A percentile compares a stretch with the other conserved stretches of the same genome.
Conservation (phyloP, 2,329 filamentous ascomycete species). For the Penicillium sp. region DNA sequence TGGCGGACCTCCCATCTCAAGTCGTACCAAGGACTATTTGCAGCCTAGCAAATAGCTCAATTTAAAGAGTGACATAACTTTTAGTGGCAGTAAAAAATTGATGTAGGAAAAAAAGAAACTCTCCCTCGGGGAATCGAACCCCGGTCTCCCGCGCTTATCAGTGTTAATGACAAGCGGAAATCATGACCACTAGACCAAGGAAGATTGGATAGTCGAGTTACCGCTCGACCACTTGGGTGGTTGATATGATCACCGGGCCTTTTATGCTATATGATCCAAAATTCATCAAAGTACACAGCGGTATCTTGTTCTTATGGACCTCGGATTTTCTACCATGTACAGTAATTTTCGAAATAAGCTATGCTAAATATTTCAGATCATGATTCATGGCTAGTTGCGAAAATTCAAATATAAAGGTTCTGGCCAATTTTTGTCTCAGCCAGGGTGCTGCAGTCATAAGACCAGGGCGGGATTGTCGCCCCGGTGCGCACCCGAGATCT, state of each 20-base stretch:
- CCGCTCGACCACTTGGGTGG: constrained; percentile 27
- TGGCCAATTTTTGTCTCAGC: not conserved
- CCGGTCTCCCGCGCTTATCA: constrained; percentile 38
- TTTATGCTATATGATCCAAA: not conserved
- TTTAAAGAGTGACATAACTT: not conserved
- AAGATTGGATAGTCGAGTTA: constrained; percentile 25
- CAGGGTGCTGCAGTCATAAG: not conserved
- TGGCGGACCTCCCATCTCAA: not conserved
- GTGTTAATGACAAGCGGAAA: constrained; percentile 39
- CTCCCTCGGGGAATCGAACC: constrained; percentile 40
- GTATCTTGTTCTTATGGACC: too few relatives aligned
- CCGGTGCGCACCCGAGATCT: not conserved
- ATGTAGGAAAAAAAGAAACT: constrained; percentile 33
- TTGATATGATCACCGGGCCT: constrained; percentile 3
- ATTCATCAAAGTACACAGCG: too few relatives aligned
- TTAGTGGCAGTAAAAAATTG: too few relatives aligned
- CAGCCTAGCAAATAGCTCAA: not conserved
- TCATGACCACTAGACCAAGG: constrained; percentile 43
- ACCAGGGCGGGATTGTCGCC: not conserved
- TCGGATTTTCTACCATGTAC: too few relatives aligned
- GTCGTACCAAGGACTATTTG: not conserved
- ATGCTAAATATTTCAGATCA: not conserved
- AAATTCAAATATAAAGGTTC: not conserved
- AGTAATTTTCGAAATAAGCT: too few relatives aligned
- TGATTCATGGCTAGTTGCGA: not conserved